phyloP scores from a whole-genome alignment of 2,329 filamentous ascomycete species.

The Pseudogymnoascus sp. region DNA sequence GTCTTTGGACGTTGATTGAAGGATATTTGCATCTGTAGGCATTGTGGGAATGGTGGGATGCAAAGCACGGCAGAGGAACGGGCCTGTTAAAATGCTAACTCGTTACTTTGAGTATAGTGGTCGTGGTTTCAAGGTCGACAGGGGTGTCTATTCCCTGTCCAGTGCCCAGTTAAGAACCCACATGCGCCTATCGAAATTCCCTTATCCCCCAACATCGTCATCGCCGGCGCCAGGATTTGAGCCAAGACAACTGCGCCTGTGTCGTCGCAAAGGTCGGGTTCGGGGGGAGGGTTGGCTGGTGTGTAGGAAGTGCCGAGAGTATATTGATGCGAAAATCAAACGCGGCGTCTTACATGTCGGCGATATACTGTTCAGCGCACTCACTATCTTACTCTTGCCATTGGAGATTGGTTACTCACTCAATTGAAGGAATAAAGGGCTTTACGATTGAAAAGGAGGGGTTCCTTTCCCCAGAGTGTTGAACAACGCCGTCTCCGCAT shows the following conservation, averaged over 20 bases:
- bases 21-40: not conserved
- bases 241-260: not conserved
- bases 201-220: not conserved
- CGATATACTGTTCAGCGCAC: not conserved
- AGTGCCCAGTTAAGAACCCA: not conserved
- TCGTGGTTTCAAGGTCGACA: constrained; percentile 3
- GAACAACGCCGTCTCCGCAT: not conserved
- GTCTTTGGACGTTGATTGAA: not conserved
- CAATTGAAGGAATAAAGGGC: not conserved
- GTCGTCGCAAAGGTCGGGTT: not conserved
- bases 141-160: not conserved
- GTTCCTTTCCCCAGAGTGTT: not conserved
- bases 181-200: not conserved
- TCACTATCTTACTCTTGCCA: not conserved
- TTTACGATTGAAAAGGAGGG: not conserved
- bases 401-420: not conserved
- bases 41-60: not conserved
- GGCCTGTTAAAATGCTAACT: not conserved
- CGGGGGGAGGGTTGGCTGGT: not conserved
- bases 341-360: not conserved
- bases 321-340: not conserved
- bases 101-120: not conserved
- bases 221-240: not conserved
- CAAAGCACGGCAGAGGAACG: not conserved
- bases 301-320: not conserved